Percentiles rank a stretch among this genome's conserved stretches.
Evolutionary conservation across 75 land plant genomes (phyloP).

Genomic region (Sequoia sempervirens): DNA sequence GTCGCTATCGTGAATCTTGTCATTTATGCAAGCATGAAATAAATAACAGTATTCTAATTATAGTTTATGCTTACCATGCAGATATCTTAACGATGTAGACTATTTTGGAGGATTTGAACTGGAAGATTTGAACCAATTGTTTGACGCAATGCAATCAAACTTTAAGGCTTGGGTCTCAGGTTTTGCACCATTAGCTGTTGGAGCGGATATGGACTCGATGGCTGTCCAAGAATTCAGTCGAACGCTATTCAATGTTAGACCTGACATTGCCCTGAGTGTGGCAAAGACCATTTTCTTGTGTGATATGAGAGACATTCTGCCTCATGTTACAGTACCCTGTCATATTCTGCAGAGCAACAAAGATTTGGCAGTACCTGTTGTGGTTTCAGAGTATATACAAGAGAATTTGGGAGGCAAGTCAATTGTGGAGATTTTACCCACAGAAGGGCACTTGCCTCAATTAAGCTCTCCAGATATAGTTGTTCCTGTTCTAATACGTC

Average conservation of each 20-base stretch:
- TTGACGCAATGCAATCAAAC: slow-evolving; percentile 76
- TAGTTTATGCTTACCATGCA: slow-evolving; percentile 18
- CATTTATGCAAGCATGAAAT: not conserved
- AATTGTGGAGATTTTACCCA: slow-evolving; percentile 69
- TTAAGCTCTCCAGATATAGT: slow-evolving; percentile 77
- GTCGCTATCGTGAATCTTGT: not conserved
- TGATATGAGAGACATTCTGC: slow-evolving; percentile 53
- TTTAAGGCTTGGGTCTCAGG: slow-evolving; percentile 93
- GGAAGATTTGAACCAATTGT: slow-evolving; percentile 77
- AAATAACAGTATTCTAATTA: not conserved
- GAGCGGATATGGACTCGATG: slow-evolving; percentile 80
- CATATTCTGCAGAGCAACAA: slow-evolving; percentile 86
- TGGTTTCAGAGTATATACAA: slow-evolving; percentile 73
- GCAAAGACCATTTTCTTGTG: slow-evolving; percentile 70
- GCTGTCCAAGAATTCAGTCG: slow-evolving; percentile 93
- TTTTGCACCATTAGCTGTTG: slow-evolving; percentile 82
- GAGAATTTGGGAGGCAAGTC: slow-evolving; percentile 63
- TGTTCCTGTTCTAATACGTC: slow-evolving; percentile 61
- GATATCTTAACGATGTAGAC: slow-evolving; percentile 62
- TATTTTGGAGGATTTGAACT: slow-evolving; percentile 78
- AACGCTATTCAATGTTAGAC: slow-evolving; percentile 81
- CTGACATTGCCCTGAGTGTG: slow-evolving; percentile 83
- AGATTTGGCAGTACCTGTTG: slow-evolving; percentile 86
- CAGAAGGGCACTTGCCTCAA: slow-evolving; percentile 93
- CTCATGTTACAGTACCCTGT: slow-evolving; percentile 70